Conservation (phyloP, 352 stramenopile species). For the Globisporangium nodosum region DNA sequence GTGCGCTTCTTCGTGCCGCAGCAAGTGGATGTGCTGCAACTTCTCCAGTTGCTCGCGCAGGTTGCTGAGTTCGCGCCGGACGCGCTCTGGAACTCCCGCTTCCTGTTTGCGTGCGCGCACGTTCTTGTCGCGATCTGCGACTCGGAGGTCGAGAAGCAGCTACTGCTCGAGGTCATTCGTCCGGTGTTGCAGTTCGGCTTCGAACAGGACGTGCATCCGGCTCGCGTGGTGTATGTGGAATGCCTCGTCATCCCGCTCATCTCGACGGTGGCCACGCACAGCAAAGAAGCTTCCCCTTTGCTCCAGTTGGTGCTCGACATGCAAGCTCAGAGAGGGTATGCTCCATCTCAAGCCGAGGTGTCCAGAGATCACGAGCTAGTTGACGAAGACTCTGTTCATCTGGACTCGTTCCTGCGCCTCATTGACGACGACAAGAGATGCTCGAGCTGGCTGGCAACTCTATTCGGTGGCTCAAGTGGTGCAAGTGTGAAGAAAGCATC, state of each 20-base stretch:
- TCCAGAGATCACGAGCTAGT: background rate
- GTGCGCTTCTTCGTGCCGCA: constrained; percentile 22
- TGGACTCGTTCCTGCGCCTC: constrained; percentile 26
- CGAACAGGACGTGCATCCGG: background rate
- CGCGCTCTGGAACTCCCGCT: constrained; percentile 28
- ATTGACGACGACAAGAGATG: constrained; percentile 16
- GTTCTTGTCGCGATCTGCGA: constrained; percentile 26
- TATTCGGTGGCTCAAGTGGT: constrained; percentile 20
- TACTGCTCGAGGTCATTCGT: constrained; percentile 34
- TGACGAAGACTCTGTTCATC: constrained; percentile 19
- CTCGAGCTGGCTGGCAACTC: constrained; percentile 27
- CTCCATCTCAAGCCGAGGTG: background rate
- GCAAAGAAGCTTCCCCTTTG: constrained; percentile 20
- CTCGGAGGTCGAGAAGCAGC: constrained; percentile 27
- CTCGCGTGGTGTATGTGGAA: constrained; percentile 47
- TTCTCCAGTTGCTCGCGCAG: constrained; percentile 38
- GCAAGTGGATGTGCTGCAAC: constrained; percentile 27
- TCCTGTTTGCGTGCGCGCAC: constrained; percentile 32
- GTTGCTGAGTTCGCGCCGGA: constrained; percentile 22
- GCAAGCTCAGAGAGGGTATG: constrained; percentile 17
- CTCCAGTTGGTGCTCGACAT: constrained; percentile 36
- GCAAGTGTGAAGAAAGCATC: background rate
- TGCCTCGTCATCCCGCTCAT: constrained; percentile 51
- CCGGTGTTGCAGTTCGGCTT: constrained; percentile 23
- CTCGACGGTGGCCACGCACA: constrained; percentile 31